Evolutionary conservation across 192 early-diverging fungal species (phyloP), one percentile per base, ranked within the genome.

Genomic region (Coemansia reversa): DNA sequence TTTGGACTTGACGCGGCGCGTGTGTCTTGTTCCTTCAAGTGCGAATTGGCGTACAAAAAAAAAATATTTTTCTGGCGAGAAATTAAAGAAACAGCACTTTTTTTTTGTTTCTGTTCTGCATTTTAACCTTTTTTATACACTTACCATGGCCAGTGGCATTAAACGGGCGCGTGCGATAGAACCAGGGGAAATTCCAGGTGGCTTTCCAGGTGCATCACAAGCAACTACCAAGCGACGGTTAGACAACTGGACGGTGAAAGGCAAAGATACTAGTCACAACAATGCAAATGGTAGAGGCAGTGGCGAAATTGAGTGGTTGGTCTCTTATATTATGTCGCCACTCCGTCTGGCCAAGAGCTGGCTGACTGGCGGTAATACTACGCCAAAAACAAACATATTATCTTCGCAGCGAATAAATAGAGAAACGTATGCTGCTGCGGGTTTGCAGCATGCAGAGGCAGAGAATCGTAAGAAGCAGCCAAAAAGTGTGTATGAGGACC

Each of bases 151-250:
- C 33, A 67, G 60, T 27, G 57, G 25, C 62, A 72, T 57, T 16
- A 78, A 78, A 51, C 75, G 75, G 48, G 19, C 23, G 50, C 62
- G 75, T 3, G 29, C 54, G 9, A 33, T 22, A 6, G 75, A 77
- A 27, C 18, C 51, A 3, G 16, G 47, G 6, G 70, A 77, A 4
- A 68, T 77, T 50, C 75, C 75, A 7, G 75, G 75, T 20, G 35
- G 65, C 18, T 77, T 77, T 53, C 75, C 75, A 6, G 47, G 18
- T 39, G 5, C 24, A 28, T 57, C 24, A 65, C 61, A 32, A 47
- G 39, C 39, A 45, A 45, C 30, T 20, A 28, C 47, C 11, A 64
- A 55, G 29, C 71, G 65, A 42, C 65, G 52, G 63, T 12, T 24
- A 23, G 30, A n/a, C 45, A 49, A n/a, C 6, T 9, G 55, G 29